Evolutionary conservation across 2,329 filamentous ascomycete genomes (phyloP).

Genomic region (Paecilomyces formosus): DNA sequence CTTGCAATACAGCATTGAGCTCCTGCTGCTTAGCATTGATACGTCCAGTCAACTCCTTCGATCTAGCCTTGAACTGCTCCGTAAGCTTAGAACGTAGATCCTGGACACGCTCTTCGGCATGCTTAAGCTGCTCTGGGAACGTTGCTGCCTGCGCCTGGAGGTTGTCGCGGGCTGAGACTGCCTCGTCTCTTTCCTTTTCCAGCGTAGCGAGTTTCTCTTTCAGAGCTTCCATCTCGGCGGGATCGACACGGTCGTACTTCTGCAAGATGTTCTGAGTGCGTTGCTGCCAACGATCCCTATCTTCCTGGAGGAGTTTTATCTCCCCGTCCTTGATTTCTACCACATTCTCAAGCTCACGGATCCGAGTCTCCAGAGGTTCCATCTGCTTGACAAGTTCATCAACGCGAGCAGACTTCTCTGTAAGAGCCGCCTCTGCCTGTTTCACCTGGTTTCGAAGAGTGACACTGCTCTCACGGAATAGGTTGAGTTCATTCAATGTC

Average conservation of each 20-base stretch:
- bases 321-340: slow-evolving; percentile 78
- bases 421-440: slow-evolving; percentile 67
- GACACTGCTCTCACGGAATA: slow-evolving; percentile 90
- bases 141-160: slow-evolving; percentile 45
- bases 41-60: slow-evolving; percentile 58
- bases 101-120: slow-evolving; percentile 41
- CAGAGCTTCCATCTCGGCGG: slow-evolving; percentile 81
- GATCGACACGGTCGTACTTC: slow-evolving; percentile 92
- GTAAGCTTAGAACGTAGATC: slow-evolving; percentile 41
- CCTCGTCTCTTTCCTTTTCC: slow-evolving; percentile 60
- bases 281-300: slow-evolving; percentile 92
- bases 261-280: slow-evolving; percentile 91
- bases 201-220: slow-evolving; percentile 67
- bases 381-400: slow-evolving; percentile 68
- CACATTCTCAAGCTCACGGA: slow-evolving; percentile 75
- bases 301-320: slow-evolving; percentile 78
- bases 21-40: slow-evolving; percentile 48
- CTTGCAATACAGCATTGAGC: slow-evolving; percentile 42
- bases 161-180: slow-evolving; percentile 45
- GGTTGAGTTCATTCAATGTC: slow-evolving; percentile 89
- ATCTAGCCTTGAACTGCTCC: slow-evolving; percentile 47
- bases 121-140: slow-evolving; percentile 41
- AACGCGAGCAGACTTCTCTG: slow-evolving; percentile 66
- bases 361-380: slow-evolving; percentile 71
- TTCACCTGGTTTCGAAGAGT: slow-evolving; percentile 82